Conservation (phyloP, 768 basidiomycete genomes). For the Paxillus rubicundulus region DNA sequence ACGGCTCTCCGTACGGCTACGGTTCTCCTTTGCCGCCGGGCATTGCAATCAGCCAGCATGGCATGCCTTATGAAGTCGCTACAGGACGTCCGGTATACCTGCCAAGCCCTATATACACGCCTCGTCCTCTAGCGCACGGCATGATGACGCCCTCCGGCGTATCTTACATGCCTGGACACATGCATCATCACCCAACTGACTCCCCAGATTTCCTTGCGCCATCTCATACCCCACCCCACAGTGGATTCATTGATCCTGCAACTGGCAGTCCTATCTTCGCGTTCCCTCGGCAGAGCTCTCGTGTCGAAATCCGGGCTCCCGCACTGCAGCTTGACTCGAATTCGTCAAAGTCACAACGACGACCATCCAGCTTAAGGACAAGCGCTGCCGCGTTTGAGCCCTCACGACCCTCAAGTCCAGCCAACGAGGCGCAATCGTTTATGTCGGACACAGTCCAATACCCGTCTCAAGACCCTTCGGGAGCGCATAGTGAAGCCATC, state of each 20-base stretch:
- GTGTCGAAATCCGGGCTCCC: conserved; percentile 73
- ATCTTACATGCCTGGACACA: conserved; percentile 59
- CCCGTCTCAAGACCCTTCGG: conserved; percentile 6
- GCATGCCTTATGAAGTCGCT: conserved; percentile 78
- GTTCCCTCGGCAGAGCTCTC: conserved; percentile 67
- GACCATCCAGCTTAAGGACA: conserved; percentile 46
- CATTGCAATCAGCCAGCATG: conserved; percentile 69
- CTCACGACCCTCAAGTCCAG: conserved; percentile 30
- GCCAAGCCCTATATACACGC: conserved; percentile 62
- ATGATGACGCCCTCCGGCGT: conserved; percentile 47
- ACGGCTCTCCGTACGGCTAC: conserved; percentile 67
- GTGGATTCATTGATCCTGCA: conserved; percentile 61
- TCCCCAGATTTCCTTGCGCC: conserved; percentile 64
- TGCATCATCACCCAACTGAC: conserved; percentile 56
- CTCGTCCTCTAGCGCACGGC: conserved; percentile 60
- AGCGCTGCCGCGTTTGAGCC: conserved; percentile 52
- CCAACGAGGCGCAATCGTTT: conserved; percentile 13
- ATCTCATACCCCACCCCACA: conserved; percentile 59
- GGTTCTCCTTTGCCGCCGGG: conserved; percentile 61
- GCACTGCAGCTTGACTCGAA: conserved; percentile 26
- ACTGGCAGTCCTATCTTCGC: conserved; percentile 72
- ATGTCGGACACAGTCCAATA: conserved; percentile 14
- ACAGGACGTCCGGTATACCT: conserved; percentile 80
- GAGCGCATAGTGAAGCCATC: conserved; percentile 15
- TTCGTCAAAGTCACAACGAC: conserved; percentile 21